Evolutionary conservation across 1,284 basidiomycete species (phyloP).

Genomic region (Ustilago trichophora): DNA sequence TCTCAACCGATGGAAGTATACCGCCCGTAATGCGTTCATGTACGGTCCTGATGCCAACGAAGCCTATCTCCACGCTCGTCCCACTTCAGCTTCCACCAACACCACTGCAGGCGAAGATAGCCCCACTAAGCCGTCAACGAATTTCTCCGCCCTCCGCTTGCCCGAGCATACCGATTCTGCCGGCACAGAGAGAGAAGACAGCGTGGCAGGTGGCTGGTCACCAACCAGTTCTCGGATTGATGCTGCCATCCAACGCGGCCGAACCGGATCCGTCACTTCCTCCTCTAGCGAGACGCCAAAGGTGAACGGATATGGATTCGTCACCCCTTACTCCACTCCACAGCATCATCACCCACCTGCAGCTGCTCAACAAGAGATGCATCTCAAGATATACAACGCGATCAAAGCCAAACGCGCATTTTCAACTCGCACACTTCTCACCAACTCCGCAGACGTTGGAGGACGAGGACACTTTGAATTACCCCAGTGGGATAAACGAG

Average conservation of each 20-base stretch:
- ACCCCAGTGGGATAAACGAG: conserved; percentile 6
- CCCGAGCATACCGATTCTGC: background rate
- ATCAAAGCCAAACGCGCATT: conserved; percentile 12
- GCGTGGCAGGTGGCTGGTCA: conserved; percentile 36
- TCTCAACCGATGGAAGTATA: conserved; percentile 34
- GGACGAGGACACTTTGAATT: conserved; percentile 26
- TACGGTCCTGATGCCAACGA: conserved; percentile 52
- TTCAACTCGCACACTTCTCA: too few species aligned
- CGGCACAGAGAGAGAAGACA: conserved; percentile 2
- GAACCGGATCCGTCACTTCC: conserved; percentile 5
- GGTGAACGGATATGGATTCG: conserved; percentile 57
- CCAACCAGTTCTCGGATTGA: conserved; percentile 57
- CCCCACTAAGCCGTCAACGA: conserved; percentile 1
- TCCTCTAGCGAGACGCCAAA: conserved; percentile 21
- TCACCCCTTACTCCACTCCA: conserved; percentile 43
- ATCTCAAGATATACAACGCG: conserved; percentile 27
- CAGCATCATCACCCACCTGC: background rate
- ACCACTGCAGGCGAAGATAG: background rate
- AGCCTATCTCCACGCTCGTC: conserved; percentile 8
- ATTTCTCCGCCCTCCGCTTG: conserved; percentile 12
- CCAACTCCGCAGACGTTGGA: too few species aligned
- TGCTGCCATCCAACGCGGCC: conserved; percentile 48
- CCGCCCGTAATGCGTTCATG: conserved; percentile 55
- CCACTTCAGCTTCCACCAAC: background rate
- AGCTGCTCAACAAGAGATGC: conserved; percentile 2